Conservation (phyloP, 1,284 basidiomycete genomes). For the Austropuccinia psidii region DNA sequence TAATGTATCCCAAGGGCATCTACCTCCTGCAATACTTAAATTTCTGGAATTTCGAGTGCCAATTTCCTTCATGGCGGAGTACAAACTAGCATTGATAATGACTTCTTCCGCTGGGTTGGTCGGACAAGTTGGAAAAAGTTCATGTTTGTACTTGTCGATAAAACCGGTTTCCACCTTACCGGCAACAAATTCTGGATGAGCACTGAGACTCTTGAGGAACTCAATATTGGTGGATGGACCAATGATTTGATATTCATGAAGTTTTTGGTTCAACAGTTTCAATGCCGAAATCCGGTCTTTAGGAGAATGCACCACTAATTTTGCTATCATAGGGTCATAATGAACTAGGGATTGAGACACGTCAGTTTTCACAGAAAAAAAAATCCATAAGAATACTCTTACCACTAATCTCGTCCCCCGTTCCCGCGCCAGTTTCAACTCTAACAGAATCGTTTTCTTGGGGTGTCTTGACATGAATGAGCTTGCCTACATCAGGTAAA, state of each 20-base stretch:
- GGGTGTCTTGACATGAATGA: slow-evolving; percentile 61
- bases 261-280: slow-evolving; percentile 64
- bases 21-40: slow-evolving; percentile 55
- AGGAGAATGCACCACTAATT: slow-evolving; percentile 75
- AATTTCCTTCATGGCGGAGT: slow-evolving; percentile 58
- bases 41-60: slow-evolving; percentile 66
- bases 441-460: slow-evolving; percentile 60
- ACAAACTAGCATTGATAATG: not conserved
- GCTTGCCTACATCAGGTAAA: slow-evolving; percentile 76
- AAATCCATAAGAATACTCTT: not conserved
- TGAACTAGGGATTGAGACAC: slow-evolving; percentile 48
- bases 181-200: slow-evolving; percentile 65
- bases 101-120: not conserved
- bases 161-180: slow-evolving; percentile 90
- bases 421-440: slow-evolving; percentile 81
- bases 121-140: slow-evolving; percentile 1
- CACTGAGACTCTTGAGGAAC: slow-evolving; percentile 69
- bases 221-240: slow-evolving; percentile 86
- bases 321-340: slow-evolving; percentile 92
- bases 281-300: slow-evolving; percentile 77
- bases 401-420: slow-evolving; percentile 79
- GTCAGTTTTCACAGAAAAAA: not conserved
- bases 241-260: slow-evolving; percentile 81
- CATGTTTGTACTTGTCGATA: slow-evolving; percentile 57
- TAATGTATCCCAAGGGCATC: slow-evolving; percentile 49